Percentiles rank a stretch among this genome's conserved stretches.
Evolutionary conservation across 306 rosid genomes (phyloP).

Genomic region (Vachellia pachyceras): DNA sequence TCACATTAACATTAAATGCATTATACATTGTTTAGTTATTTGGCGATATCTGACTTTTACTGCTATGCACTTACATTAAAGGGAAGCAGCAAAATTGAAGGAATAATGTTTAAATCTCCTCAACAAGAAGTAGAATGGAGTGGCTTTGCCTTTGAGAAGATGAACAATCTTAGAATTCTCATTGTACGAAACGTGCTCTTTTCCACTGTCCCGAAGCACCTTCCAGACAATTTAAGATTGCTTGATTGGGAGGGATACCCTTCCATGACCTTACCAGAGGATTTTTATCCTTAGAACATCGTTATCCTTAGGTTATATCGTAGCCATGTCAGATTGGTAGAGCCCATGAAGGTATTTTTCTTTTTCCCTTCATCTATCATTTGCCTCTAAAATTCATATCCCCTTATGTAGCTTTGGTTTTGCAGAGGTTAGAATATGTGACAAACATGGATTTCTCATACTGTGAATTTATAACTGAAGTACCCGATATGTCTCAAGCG

Average conservation of each 20-base stretch:
- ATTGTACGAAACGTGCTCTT: background rate
- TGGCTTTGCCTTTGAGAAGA: background rate
- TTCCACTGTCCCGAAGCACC: background rate
- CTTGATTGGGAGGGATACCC: background rate
- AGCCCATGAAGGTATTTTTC: background rate
- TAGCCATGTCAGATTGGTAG: background rate
- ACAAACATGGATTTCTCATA: background rate
- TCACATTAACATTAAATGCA: background rate
- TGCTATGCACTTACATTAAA: background rate
- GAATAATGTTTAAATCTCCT: background rate
- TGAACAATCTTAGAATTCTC: background rate
- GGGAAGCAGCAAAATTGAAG: conserved; percentile 3
- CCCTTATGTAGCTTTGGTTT: background rate
- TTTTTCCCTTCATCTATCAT: background rate
- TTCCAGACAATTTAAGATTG: background rate
- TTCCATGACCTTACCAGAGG: background rate
- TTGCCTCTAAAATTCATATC: background rate
- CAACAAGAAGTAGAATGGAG: background rate
- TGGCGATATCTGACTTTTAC: background rate
- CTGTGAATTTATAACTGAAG: background rate
- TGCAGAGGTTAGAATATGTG: background rate
- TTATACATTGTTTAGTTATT: background rate
- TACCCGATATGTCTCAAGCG: background rate
- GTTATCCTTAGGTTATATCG: background rate
- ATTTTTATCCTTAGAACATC: background rate